A percentile compares a stretch with the other conserved stretches of the same genome.
Evolutionary conservation across 192 early-diverging fungal genomes (phyloP).

Genomic region (Powellomyces hirtus): DNA sequence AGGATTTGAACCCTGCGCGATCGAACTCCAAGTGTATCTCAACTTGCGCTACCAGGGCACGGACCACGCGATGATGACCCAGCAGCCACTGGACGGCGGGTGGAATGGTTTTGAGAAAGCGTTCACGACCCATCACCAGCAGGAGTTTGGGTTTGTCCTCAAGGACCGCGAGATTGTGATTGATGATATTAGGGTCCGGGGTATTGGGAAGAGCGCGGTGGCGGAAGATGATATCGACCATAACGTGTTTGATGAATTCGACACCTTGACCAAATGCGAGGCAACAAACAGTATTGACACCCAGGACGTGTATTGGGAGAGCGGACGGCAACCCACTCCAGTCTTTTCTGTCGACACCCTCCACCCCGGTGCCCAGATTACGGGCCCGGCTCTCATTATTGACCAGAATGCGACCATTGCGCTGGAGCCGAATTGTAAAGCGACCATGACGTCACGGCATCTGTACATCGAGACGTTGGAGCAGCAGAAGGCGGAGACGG

Average conservation of each 20-base stretch:
- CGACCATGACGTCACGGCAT: conserved; percentile 67
- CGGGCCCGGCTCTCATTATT: conserved; percentile 88
- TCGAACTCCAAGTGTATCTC: conserved; percentile 67
- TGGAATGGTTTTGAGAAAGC: conserved; percentile 62
- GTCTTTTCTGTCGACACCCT: conserved; percentile 69
- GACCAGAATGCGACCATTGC: conserved; percentile 86
- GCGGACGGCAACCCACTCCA: conserved; percentile 68
- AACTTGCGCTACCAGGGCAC: conserved; percentile 94
- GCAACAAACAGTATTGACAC: conserved; percentile 32
- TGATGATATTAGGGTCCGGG: conserved; percentile 91
- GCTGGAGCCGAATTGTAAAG: conserved; percentile 77
- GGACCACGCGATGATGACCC: conserved; percentile 88
- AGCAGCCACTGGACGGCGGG: conserved; percentile 53
- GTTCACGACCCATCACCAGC: conserved; percentile 76
- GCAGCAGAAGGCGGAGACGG: conserved; percentile 20
- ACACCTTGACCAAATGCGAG: conserved; percentile 12
- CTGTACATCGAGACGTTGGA: conserved; percentile 32
- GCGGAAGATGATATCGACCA: conserved; percentile 14
- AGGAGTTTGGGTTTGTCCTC: conserved; percentile 96
- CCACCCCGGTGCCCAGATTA: conserved; percentile 61
- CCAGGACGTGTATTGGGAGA: conserved; percentile 72
- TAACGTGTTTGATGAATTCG: conserved; percentile 53
- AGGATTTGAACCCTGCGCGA: conserved; percentile 63
- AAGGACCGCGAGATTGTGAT: conserved; percentile 77
- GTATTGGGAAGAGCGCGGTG: conserved; percentile 59